A percentile compares a stretch with the other conserved stretches of the same genome.
phyloP scores from a whole-genome alignment of 2,329 filamentous ascomycete species.

The Fusarium sp. region DNA sequence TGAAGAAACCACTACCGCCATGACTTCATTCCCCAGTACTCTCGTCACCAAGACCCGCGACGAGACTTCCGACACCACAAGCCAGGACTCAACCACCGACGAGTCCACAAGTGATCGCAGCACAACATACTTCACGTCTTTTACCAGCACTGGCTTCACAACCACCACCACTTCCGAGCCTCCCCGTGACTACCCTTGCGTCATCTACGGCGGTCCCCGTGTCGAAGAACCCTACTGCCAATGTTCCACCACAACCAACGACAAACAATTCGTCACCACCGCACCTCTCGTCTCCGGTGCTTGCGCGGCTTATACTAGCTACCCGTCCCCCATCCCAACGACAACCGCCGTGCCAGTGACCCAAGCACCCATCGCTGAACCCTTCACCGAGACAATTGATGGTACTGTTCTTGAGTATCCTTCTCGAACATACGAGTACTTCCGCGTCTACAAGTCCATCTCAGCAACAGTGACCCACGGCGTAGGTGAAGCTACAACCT shows the following conservation, averaged over 20 bases:
- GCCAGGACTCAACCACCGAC: neutral
- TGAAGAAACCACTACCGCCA: neutral
- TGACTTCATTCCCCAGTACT: neutral
- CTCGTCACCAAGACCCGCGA: neutral
- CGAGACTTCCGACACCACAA: neutral
- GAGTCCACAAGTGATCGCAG: neutral
- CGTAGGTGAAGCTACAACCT: neutral
- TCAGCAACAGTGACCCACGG: constrained; percentile 12
- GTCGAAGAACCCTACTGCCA: constrained; percentile 13
- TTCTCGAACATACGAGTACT: neutral
- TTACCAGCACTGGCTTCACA: neutral
- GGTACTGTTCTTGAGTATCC: constrained; percentile 23
- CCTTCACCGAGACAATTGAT: constrained; percentile 9
- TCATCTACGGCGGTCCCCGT: neutral
- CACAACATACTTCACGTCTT: neutral
- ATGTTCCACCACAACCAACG: constrained; percentile 7
- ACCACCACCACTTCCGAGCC: neutral
- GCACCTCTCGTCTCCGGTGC: constrained; percentile 18
- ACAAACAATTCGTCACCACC: constrained; percentile 18
- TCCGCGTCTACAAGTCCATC: constrained; percentile 3
- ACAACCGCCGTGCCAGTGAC: neutral
- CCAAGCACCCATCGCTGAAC: neutral
- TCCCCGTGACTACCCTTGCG: constrained; percentile 1
- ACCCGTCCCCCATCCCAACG: neutral
- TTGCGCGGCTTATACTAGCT: constrained; percentile 13